Conservation (phyloP, 2,329 filamentous ascomycete genomes). For the Clathrospora elynae region DNA sequence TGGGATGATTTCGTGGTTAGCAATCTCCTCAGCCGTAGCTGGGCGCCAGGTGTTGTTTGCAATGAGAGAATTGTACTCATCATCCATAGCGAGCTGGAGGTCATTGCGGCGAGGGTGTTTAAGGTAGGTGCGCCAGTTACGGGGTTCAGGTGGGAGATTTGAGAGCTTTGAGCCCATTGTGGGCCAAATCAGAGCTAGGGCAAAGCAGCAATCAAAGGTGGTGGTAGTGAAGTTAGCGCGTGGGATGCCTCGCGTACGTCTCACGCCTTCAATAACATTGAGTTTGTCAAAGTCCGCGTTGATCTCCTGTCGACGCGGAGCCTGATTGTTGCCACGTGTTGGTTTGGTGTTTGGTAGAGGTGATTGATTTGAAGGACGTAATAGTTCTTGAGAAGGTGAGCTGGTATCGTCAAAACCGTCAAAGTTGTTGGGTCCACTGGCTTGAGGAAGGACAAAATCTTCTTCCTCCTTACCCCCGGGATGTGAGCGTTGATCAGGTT, state of each 20-base stretch:
- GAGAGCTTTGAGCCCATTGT: background rate
- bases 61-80: background rate
- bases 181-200: background rate
- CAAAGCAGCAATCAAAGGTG: background rate
- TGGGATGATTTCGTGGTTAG: background rate
- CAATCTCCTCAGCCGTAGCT: background rate
- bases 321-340: background rate
- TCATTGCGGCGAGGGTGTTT: slow-evolving; percentile 1
- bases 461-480: background rate
- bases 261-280: background rate
- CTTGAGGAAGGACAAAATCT: background rate
- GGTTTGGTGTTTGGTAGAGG: background rate
- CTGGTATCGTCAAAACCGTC: background rate
- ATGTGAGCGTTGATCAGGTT: no score
- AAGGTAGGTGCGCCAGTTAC: background rate
- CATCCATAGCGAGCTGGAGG: background rate
- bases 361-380: no score
- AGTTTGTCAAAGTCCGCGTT: background rate
- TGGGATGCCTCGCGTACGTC: background rate
- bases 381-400: no score
- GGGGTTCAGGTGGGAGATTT: background rate
- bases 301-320: background rate
- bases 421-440: background rate
- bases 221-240: background rate
- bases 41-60: slow-evolving; percentile 1